Conservation (phyloP, 257 asterid species). For the Salvia rosmarinus region DNA sequence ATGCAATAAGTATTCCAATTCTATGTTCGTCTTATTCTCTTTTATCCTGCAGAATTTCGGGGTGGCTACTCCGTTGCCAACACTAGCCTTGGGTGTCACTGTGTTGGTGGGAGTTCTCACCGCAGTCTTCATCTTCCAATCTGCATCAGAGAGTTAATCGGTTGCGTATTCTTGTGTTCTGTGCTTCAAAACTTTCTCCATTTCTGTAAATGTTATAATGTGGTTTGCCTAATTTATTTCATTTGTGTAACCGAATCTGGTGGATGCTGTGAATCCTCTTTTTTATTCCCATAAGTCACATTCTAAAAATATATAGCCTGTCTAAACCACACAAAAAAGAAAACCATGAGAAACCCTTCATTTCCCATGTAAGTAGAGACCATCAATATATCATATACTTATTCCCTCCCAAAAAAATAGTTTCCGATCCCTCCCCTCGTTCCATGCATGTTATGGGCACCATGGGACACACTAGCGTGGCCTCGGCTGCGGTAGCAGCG, state of each 20-base stretch:
- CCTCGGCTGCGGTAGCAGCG: not conserved
- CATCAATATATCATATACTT: not conserved
- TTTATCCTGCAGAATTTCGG: not conserved
- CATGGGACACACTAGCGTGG: not conserved
- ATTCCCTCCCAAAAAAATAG: not conserved
- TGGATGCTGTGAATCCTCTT: too few relatives aligned
- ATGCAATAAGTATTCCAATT: not conserved
- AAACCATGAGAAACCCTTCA: too few relatives aligned
- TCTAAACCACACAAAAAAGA: not conserved
- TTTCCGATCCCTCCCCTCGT: too few relatives aligned
- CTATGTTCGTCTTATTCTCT: not conserved
- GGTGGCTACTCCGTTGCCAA: too few relatives aligned
- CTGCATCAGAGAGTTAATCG: not conserved
- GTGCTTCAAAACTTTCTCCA: too few relatives aligned
- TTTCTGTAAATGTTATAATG: not conserved
- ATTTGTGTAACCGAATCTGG: too few relatives aligned
- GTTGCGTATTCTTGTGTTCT: not conserved
- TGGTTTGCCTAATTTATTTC: not conserved
- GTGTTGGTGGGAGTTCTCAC: not conserved
- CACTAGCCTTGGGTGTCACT: not conserved
- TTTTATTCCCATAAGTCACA: not conserved
- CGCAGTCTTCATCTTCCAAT: not conserved
- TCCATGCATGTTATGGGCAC: not conserved
- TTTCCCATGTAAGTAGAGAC: not conserved
- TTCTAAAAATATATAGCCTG: slow-evolving; percentile 1